Evolutionary conservation across 2,329 filamentous ascomycete genomes (phyloP).

Genomic region (Cercospora sp.): DNA sequence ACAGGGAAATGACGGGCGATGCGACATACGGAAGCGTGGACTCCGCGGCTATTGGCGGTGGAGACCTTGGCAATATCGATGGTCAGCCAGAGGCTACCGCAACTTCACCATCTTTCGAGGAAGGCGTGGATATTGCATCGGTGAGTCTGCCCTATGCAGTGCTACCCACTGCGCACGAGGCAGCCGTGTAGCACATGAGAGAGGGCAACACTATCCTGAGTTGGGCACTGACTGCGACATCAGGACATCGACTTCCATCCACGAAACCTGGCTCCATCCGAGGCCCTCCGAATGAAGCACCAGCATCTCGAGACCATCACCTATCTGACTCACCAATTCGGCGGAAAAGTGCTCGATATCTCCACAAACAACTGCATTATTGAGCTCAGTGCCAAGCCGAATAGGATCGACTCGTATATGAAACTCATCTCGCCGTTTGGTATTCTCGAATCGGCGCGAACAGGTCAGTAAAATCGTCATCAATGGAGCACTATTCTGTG

Average conservation of each 20-base stretch:
- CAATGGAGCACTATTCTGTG: background rate
- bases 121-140: conserved; percentile 12
- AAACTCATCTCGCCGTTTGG: conserved; percentile 93
- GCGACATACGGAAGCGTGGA: conserved; percentile 18
- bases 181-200: background rate
- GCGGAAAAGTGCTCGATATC: conserved; percentile 95
- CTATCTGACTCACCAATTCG: conserved; percentile 95
- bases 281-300: conserved; percentile 94
- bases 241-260: conserved; percentile 75
- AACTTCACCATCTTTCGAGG: conserved; percentile 12
- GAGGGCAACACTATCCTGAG: background rate
- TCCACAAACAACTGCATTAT: conserved; percentile 99
- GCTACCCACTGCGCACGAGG: background rate
- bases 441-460: conserved; percentile 92
- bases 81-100: conserved; percentile 18
- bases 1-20: conserved; percentile 76
- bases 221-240: background rate
- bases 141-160: background rate
- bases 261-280: conserved; percentile 76
- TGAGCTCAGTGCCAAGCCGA: conserved; percentile 90
- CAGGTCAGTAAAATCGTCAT: conserved; percentile 52
- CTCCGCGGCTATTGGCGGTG: conserved; percentile 33
- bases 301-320: conserved; percentile 96
- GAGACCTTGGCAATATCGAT: conserved; percentile 22
- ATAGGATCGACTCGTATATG: conserved; percentile 94